Percentiles rank a stretch among this genome's conserved stretches.
These are phyloP conservation scores for Leptographium galeiforme DNA, from an alignment of 2,329 filamentous ascomycete genomes.

Conservation along the genomic window DNA sequence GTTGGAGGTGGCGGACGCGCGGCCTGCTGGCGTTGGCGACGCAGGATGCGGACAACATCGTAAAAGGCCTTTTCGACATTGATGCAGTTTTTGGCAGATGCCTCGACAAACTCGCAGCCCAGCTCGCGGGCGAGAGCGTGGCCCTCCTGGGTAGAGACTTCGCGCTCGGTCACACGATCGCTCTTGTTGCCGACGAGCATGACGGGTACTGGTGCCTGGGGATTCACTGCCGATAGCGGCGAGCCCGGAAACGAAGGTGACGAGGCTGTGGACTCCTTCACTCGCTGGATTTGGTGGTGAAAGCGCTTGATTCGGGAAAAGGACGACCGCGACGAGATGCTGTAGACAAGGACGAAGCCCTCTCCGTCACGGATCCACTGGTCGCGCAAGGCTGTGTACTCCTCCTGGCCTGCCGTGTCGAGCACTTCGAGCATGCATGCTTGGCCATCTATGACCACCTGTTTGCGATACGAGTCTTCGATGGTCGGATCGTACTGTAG, in stretches of 20 bases:
- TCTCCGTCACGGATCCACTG: constrained; percentile 98
- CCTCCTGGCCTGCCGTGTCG: constrained; percentile 95
- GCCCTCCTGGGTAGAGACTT: constrained; percentile 93
- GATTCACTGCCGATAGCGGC: constrained; percentile 45
- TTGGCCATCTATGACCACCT: constrained; percentile 85
- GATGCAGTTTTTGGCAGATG: constrained; percentile 94
- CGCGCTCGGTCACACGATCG: constrained; percentile 87
- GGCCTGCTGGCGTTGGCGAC: constrained; percentile 34
- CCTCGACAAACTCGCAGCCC: constrained; percentile 92
- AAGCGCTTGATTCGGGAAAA: constrained; percentile 92
- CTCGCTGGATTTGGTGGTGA: constrained; percentile 90
- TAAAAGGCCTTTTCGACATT: constrained; percentile 98
- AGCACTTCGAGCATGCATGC: constrained; percentile 96
- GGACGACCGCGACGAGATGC: constrained; percentile 91
- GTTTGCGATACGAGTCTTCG: constrained; percentile 78
- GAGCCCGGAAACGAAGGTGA: constrained; percentile 68
- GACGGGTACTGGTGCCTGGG: constrained; percentile 66
- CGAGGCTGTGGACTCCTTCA: constrained; percentile 77
- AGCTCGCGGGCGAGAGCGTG: constrained; percentile 82
- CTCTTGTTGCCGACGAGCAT: constrained; percentile 99
- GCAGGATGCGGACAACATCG: constrained; percentile 84
- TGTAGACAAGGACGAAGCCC: constrained; percentile 95
- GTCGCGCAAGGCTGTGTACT: constrained; percentile 91
- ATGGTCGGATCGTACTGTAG: constrained; percentile 71
- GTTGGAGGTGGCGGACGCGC: constrained; percentile 11